Conservation (phyloP, 306 rosid genomes). For the Canavalia gladiata region DNA sequence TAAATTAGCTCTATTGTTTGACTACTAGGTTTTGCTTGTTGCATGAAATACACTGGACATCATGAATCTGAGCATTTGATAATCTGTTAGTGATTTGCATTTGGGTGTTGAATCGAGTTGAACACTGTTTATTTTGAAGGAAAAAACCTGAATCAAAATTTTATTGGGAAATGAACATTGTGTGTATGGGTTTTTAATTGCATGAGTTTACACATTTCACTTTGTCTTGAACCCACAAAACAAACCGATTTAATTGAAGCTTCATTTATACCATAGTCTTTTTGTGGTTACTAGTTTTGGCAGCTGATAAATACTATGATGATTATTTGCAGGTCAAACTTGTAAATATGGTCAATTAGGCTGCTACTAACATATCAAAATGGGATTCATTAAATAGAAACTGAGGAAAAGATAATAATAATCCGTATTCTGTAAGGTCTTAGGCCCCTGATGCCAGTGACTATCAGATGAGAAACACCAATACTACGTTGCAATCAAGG, state of each 20-base stretch:
- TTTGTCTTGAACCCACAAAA: slow-evolving; percentile 2
- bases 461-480: neutral
- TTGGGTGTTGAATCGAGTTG: too few species aligned
- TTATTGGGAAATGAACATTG: neutral
- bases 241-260: slow-evolving; percentile 19
- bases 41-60: too few species aligned
- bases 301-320: slow-evolving; percentile 27
- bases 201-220: neutral
- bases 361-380: slow-evolving; percentile 60
- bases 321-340: slow-evolving; percentile 59
- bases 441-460: slow-evolving; percentile 23
- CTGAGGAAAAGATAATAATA: slow-evolving; percentile 22
- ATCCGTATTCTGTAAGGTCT: neutral
- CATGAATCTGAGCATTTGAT: too few species aligned
- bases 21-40: too few species aligned
- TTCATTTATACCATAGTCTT: neutral
- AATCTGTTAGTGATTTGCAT: too few species aligned
- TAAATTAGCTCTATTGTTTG: too few species aligned
- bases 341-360: slow-evolving; percentile 71
- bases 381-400: slow-evolving; percentile 53
- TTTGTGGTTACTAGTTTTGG: slow-evolving; percentile 24
- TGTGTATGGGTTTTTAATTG: neutral
- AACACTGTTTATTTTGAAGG: neutral
- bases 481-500: too few species aligned
- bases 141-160: neutral